Evolutionary conservation across 768 basidiomycete genomes (phyloP).

Genomic region (Clavaria fumosa): DNA sequence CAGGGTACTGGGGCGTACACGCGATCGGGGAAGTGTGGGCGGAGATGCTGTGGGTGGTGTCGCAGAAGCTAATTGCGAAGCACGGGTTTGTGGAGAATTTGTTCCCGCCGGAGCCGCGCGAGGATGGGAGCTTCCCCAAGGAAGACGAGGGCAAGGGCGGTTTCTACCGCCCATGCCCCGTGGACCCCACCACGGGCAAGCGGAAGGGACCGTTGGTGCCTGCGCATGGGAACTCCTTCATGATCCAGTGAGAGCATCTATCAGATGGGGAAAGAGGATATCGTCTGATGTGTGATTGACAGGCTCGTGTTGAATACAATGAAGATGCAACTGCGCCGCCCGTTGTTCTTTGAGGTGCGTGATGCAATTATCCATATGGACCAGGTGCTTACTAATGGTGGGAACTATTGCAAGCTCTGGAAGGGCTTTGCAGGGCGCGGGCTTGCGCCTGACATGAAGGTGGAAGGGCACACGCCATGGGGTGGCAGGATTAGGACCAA

Average conservation of each 20-base stretch:
- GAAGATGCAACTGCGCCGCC: conserved; percentile 90
- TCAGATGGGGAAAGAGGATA: neutral
- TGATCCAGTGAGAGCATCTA: conserved; percentile 41
- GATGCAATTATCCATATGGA: conserved; percentile 88
- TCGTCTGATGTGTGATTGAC: neutral
- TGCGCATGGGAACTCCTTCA: conserved; percentile 82
- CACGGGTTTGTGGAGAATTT: conserved; percentile 68
- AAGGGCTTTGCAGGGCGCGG: conserved; percentile 70
- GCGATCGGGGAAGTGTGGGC: conserved; percentile 96
- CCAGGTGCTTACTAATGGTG: conserved; percentile 76
- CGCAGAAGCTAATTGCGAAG: conserved; percentile 58
- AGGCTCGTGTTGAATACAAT: conserved; percentile 79
- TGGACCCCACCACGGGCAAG: conserved; percentile 20
- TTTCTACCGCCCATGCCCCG: conserved; percentile 45
- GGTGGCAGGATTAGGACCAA: conserved; percentile 77
- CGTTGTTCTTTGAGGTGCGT: conserved; percentile 80
- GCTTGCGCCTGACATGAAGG: conserved; percentile 58
- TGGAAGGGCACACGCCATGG: conserved; percentile 76
- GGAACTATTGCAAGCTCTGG: conserved; percentile 87
- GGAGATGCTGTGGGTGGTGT: conserved; percentile 70
- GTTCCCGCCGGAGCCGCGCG: conserved; percentile 62
- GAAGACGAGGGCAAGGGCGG: too few relatives aligned
- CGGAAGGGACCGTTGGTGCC: conserved; percentile 60
- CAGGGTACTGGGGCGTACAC: conserved; percentile 88
- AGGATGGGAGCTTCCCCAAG: conserved; percentile 44